Evolutionary conservation across 768 basidiomycete species (phyloP).

Genomic region (Phlegmacium glaucopus): DNA sequence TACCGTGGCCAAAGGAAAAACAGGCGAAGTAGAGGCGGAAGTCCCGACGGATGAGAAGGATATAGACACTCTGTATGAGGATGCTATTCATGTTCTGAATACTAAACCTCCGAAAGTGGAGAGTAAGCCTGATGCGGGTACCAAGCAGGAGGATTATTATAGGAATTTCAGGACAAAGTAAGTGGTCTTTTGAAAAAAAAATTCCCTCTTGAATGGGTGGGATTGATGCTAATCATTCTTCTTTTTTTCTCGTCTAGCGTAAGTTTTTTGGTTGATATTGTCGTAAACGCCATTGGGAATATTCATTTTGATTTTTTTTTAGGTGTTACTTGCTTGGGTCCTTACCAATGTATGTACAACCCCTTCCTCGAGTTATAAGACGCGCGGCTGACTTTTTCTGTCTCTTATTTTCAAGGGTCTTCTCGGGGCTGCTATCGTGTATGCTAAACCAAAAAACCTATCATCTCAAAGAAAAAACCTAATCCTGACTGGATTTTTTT

Average conservation of each 20-base stretch:
- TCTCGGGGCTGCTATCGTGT: conserved; percentile 71
- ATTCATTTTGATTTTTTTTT: conserved; percentile 10
- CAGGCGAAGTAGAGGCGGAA: conserved; percentile 63
- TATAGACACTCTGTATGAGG: conserved; percentile 86
- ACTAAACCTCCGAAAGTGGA: conserved; percentile 77
- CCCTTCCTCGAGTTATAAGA: conserved; percentile 1
- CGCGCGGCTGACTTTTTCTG: not conserved
- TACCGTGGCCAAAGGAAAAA: conserved; percentile 65
- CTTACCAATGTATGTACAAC: conserved; percentile 63
- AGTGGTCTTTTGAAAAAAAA: conserved; percentile 23
- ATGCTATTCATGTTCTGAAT: conserved; percentile 79
- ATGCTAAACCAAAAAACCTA: no score
- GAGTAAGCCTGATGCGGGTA: conserved; percentile 53
- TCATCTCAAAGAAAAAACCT: no score
- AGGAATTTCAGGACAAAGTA: conserved; percentile 88
- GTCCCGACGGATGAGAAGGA: conserved; percentile 88
- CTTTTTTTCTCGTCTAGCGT: not conserved
- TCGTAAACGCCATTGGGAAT: conserved; percentile 15
- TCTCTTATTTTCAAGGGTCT: conserved; percentile 37
- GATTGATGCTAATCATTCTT: not conserved
- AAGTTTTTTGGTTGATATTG: conserved; percentile 5
- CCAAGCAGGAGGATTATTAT: conserved; percentile 84
- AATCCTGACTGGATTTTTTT: no score
- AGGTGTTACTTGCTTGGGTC: conserved; percentile 84
- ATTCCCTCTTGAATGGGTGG: no score